Conservation (phyloP, 164 flowering plant species). For the Houttuynia cordata region DNA sequence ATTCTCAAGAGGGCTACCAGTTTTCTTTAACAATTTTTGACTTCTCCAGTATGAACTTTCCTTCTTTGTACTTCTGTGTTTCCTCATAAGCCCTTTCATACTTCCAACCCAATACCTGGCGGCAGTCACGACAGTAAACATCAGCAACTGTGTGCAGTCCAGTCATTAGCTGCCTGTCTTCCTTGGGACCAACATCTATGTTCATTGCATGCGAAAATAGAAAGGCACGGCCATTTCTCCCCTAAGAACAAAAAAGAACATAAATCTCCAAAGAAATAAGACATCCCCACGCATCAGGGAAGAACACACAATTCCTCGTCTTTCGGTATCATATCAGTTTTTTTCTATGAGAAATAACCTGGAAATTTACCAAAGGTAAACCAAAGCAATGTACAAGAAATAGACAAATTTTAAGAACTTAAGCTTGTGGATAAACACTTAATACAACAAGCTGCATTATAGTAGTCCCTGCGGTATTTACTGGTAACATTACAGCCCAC, state of each 20-base stretch:
- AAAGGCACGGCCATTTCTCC: constrained; percentile 43
- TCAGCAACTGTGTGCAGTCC: constrained; percentile 57
- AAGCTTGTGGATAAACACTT: too few species aligned
- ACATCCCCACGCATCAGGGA: background rate
- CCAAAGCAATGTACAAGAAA: background rate
- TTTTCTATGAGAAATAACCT: background rate
- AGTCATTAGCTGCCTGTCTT: constrained; percentile 42
- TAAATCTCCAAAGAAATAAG: background rate
- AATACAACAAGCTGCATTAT: too few species aligned
- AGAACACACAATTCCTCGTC: background rate
- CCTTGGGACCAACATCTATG: constrained; percentile 34
- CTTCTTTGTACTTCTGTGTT: constrained; percentile 59
- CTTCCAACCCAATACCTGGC: constrained; percentile 52
- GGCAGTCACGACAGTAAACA: constrained; percentile 37
- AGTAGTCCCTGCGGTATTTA: too few species aligned
- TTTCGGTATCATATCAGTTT: background rate
- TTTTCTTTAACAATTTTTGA: constrained; percentile 39
- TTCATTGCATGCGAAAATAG: constrained; percentile 52
- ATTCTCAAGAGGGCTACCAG: constrained; percentile 21
- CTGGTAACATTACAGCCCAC: too few species aligned
- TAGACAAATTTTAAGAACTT: too few species aligned
- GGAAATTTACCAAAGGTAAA: background rate
- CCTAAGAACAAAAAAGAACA: constrained; percentile 12
- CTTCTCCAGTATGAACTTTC: constrained; percentile 49
- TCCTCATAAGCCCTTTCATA: constrained; percentile 45